A percentile compares a stretch with the other conserved stretches of the same genome.
phyloP scores from a whole-genome alignment of 1,139 yeast species.

The Diutina pseudorugosa region DNA sequence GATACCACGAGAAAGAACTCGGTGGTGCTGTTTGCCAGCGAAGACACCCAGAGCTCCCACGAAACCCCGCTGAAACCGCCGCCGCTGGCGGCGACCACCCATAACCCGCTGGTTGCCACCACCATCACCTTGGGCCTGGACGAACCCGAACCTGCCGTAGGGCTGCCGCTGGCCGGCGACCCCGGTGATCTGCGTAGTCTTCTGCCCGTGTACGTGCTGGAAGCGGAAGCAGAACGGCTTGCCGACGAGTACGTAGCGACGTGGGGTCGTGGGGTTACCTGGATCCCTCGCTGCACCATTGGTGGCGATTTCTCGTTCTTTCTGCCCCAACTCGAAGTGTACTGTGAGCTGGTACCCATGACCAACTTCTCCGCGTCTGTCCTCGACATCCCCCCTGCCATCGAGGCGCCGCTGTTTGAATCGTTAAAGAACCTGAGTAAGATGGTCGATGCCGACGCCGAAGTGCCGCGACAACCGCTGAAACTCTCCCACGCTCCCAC shows the following conservation, averaged over 20 bases:
- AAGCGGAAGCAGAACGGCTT: constrained; percentile 27
- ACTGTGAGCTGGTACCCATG: constrained; percentile 24
- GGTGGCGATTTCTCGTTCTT: constrained; percentile 47
- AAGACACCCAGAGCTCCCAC: background rate
- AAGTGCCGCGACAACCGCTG: background rate
- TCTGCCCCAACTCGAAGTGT: constrained; percentile 45
- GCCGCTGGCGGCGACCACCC: constrained; percentile 5
- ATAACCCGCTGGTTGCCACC: constrained; percentile 8
- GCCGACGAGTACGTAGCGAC: constrained; percentile 20
- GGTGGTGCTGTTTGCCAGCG: constrained; percentile 32
- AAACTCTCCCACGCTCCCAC: background rate
- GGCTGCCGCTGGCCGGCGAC: background rate
- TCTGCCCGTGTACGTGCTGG: constrained; percentile 6
- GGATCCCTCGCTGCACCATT: constrained; percentile 48
- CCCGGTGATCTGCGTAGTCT: background rate
- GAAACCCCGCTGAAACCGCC: constrained; percentile 17
- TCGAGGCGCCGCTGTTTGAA: background rate
- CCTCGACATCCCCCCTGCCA: constrained; percentile 18
- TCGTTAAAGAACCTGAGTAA: background rate
- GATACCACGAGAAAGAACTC: constrained; percentile 31
- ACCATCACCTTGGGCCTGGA: constrained; percentile 6
- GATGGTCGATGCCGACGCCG: background rate
- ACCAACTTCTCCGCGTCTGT: constrained; percentile 9
- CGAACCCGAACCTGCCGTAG: background rate
- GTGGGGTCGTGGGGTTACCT: constrained; percentile 19